Evolutionary conservation across 208 protist genomes (phyloP), one percentile per base, ranked within the genome.

Genomic region (Crithidia mellificae): DNA sequence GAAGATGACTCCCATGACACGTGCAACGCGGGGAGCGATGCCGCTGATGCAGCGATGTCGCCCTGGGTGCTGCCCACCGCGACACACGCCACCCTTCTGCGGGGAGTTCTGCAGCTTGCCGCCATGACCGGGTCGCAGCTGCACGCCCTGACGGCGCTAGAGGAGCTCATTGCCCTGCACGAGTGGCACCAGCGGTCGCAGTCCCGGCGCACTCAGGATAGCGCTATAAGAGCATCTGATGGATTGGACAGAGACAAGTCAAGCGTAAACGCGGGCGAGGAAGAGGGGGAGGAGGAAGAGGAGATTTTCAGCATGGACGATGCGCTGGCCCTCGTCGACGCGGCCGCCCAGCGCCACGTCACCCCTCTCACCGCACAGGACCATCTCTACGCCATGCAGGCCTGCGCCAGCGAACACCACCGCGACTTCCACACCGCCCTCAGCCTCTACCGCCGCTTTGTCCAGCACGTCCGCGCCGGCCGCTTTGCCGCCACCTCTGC

Each of bases 391-490:
- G 84, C 90, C 9, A 91, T 95, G 63, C 32, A 83, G 20, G 87
- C 87, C 70, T 95, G 86, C 52, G 72, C 65, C 34, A 47, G 32
- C 38, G 70, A 70, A 24, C 66, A 73, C 25, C 53, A 63, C 22
- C 76, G 86, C 12, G 68, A 86, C 29, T 95, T 95, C 61, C 75
- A 77, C 63, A 69, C 85, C 30, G 72, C 90, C 5, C 65, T 83
- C 49, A 81, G 81, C 19, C 83, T 95, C 52, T 92, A 90, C 77
- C 76, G 63, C 25, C 86, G 87, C 6, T 81, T 92, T n/a, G 62
- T 87, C 36, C 80, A 82, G 59, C 80, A 90, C 47, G 77, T 80
- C 8, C 58, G 77, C 46, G 68, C 51, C 6, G 82, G 80, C 20
- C 43, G 68, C 53, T 83, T 92, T 46, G 24, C 58, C 12, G 55